Evolutionary conservation across 2,329 filamentous ascomycete genomes (phyloP), one percentile per base, ranked within the genome.

Genomic region (Aspergillus luchuensis): DNA sequence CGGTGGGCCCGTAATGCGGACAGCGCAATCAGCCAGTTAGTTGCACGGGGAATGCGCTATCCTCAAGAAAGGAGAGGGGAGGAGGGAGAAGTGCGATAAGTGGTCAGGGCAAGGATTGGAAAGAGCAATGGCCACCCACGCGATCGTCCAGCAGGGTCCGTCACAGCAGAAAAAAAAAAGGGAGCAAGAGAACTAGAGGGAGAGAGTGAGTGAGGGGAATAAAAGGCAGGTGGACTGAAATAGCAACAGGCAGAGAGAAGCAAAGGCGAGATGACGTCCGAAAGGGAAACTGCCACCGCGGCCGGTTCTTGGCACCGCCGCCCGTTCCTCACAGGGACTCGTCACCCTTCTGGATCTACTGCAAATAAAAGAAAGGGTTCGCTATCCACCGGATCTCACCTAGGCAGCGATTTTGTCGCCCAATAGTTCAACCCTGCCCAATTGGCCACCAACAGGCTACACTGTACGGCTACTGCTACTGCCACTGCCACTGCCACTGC

Each of bases 231-330:
- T 11, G 36, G 38, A 43, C 13, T 23, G 38, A 25, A 43, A 41
- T 41, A 55, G 50, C 33, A 19, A 53, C 17, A 43, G 39, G 39
- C 21, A 55, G 33, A 36, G 33, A 36, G 10, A 36, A 13, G 33
- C 8, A n/a, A 19, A 41, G 36, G 41, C 47, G 47, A 43, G 47
- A 75, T 74, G 72, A 74, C 71, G 72, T 73, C 73, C 63, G 66
- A 68, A 62, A 65, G 69, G 66, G 72, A 74, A 71, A 17, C 6
- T 21, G 41, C 23, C 39, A 5, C 38, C 33, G 39, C 53, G n/a
- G 53, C 39, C 53, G 61, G 66, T 69, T 36, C 71, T 73, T 73
- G 71, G 71, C 71, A 64, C 66, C 63, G 59, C 65, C 64, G 62
- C 41, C 66, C 59, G 33, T 36, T 36, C 33, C 33, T 36, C 33